A percentile compares a stretch with the other conserved stretches of the same genome.
Conservation (phyloP, 768 basidiomycete species). For the Albatrellus ellisii region DNA sequence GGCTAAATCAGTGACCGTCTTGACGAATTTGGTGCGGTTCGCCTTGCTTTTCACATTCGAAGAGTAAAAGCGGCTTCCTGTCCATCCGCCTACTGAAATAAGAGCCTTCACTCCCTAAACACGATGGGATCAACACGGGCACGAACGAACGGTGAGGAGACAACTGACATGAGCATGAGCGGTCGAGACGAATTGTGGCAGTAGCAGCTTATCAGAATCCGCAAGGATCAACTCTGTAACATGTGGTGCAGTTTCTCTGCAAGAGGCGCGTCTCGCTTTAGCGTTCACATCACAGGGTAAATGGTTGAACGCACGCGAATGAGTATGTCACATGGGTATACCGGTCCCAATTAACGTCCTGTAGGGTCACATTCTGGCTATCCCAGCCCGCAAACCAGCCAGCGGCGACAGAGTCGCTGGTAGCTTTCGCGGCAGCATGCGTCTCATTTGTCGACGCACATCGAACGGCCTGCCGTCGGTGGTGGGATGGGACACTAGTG, state of each 20-base stretch:
- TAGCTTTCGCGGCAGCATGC: too few species aligned
- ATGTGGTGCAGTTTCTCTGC: slow-evolving; percentile 23
- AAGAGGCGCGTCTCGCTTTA: neutral
- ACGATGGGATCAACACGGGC: slow-evolving; percentile 16
- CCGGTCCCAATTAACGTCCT: slow-evolving; percentile 38
- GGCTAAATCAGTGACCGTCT: neutral
- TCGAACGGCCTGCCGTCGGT: neutral
- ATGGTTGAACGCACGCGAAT: slow-evolving; percentile 41
- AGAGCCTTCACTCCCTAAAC: slow-evolving; percentile 7
- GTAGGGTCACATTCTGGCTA: slow-evolving; percentile 25
- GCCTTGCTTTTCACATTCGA: slow-evolving; percentile 2
- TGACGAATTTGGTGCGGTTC: slow-evolving; percentile 8
- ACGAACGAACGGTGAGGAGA: slow-evolving; percentile 15
- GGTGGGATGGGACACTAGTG: neutral
- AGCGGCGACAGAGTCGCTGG: slow-evolving; percentile 28
- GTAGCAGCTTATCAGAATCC: slow-evolving; percentile 15
- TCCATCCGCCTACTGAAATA: slow-evolving; percentile 10
- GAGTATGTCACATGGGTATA: slow-evolving; percentile 46
- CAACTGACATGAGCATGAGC: slow-evolving; percentile 26
- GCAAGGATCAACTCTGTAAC: slow-evolving; percentile 16
- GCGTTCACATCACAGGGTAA: neutral
- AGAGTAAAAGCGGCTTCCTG: slow-evolving; percentile 8
- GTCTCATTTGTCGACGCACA: too few species aligned
- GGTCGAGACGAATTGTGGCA: slow-evolving; percentile 14
- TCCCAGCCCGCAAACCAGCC: slow-evolving; percentile 48